Evolutionary conservation across 2,329 filamentous ascomycete genomes (phyloP).

Genomic region (Nemania sp.): DNA sequence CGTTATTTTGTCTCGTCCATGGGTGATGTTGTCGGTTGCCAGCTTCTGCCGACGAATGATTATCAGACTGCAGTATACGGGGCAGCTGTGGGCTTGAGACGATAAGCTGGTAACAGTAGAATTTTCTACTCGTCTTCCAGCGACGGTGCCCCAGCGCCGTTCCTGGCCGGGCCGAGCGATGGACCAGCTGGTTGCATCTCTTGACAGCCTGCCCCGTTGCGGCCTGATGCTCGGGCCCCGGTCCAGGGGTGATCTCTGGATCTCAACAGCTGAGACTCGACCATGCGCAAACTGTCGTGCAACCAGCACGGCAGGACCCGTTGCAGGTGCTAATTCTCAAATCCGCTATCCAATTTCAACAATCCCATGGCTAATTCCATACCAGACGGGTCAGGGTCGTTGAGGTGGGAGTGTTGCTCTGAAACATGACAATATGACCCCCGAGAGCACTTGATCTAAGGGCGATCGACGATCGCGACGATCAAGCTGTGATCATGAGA

Average conservation of each 20-base stretch:
- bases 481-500: no score
- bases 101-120: neutral
- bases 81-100: neutral
- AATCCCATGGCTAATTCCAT: no score
- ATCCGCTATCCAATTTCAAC: no score
- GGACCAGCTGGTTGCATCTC: constrained; percentile 8
- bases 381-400: constrained; percentile 10
- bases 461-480: constrained; percentile 12
- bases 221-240: constrained; percentile 8
- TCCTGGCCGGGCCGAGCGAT: neutral
- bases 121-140: neutral
- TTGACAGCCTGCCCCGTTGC: constrained; percentile 5
- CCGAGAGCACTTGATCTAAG: constrained; percentile 10
- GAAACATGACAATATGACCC: constrained; percentile 9
- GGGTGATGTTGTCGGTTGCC: neutral
- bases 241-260: constrained; percentile 9
- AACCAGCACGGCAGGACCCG: neutral
- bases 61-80: neutral
- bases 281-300: constrained; percentile 11
- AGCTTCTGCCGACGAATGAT: neutral
- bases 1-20: neutral
- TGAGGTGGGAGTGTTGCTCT: constrained; percentile 1
- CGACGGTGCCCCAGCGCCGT: neutral
- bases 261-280: neutral
- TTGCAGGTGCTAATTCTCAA: constrained; percentile 11